A percentile compares a stretch with the other conserved stretches of the same genome.
Conservation (phyloP, 2,329 filamentous ascomycete genomes). For the Beauveria medogensis region DNA sequence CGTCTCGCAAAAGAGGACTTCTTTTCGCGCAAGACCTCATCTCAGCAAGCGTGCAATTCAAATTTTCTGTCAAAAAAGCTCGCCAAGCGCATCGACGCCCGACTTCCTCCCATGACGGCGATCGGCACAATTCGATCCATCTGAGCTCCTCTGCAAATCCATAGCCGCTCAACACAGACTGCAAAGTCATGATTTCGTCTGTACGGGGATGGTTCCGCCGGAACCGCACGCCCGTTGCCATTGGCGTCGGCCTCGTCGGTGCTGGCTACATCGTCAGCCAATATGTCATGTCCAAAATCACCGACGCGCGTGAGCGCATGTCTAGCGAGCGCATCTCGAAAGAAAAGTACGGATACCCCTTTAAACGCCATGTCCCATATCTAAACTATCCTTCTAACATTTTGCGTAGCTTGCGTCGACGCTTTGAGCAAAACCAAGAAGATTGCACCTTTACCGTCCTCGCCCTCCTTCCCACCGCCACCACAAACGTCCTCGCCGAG, state of each 20-base stretch:
- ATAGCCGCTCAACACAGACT: neutral
- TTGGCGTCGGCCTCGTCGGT: conserved; percentile 80
- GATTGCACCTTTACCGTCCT: conserved; percentile 97
- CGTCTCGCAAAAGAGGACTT: neutral
- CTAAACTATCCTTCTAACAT: neutral
- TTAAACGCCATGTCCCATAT: neutral
- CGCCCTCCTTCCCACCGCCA: conserved; percentile 86
- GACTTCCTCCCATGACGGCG: neutral
- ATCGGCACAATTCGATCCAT: neutral
- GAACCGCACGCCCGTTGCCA: conserved; percentile 81
- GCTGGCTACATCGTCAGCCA: conserved; percentile 87
- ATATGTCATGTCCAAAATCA: conserved; percentile 86
- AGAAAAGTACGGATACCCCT: conserved; percentile 65
- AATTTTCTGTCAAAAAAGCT: neutral
- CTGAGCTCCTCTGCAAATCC: conserved; percentile 1
- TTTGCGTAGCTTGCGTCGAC: conserved; percentile 72
- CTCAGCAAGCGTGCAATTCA: neutral
- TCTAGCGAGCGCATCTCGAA: conserved; percentile 90
- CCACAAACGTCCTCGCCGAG: conserved; percentile 77
- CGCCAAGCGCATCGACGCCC: neutral
- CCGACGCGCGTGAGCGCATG: conserved; percentile 92
- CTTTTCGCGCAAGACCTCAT: neutral
- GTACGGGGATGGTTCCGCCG: conserved; percentile 86
- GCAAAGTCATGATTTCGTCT: conserved; percentile 50
- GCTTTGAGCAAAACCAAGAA: conserved; percentile 98